phyloP scores from a whole-genome alignment of 163 green algal genomes.

The Trebouxia gelatinosa region DNA sequence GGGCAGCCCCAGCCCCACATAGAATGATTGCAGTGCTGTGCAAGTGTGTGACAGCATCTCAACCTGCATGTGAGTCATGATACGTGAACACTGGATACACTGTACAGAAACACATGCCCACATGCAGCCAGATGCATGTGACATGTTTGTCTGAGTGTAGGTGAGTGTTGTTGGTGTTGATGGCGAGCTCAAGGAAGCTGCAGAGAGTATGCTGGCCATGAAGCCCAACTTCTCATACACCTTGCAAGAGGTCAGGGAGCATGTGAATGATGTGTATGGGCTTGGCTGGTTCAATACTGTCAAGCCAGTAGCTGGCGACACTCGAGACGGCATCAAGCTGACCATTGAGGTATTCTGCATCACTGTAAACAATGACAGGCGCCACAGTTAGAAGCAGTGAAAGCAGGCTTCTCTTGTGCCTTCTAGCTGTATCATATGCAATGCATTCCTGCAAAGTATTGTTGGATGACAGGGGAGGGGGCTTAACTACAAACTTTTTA shows the following conservation, averaged over 20 bases:
- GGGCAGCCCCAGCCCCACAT: too few relatives aligned
- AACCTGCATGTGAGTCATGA: not conserved
- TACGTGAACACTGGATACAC: too few relatives aligned
- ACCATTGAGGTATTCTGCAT: conserved; percentile 78
- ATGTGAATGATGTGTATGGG: conserved; percentile 84
- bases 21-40: not conserved
- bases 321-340: conserved; percentile 90
- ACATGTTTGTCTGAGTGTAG: too few relatives aligned
- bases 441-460: too few relatives aligned
- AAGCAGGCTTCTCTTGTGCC: too few relatives aligned
- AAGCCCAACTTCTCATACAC: conserved; percentile 95
- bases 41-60: not conserved
- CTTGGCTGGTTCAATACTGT: conserved; percentile 85
- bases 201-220: conserved; percentile 62
- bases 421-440: too few relatives aligned
- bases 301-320: conserved; percentile 82
- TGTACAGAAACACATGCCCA: not conserved
- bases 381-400: too few relatives aligned
- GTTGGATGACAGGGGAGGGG: too few relatives aligned
- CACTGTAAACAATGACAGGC: too few relatives aligned
- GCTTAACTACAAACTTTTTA: too few relatives aligned
- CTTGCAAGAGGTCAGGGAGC: conserved; percentile 74
- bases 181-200: not conserved
- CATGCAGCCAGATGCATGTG: conserved; percentile 4
- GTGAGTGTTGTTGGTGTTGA: too few relatives aligned